phyloP scores from a whole-genome alignment of 345 rosid species.

The Abelmoschus esculentus region DNA sequence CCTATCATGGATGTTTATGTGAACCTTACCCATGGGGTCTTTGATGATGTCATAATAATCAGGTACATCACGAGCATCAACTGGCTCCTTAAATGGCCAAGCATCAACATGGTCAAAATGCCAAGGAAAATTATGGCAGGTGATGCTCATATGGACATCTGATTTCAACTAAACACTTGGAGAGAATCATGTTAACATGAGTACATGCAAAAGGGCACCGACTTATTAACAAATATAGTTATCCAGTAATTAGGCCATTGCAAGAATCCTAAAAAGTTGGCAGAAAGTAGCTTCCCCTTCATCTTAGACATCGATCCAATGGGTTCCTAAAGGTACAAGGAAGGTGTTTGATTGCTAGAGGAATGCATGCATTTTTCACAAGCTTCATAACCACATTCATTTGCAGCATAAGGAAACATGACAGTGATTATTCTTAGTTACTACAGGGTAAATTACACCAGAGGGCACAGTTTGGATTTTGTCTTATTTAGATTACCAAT shows the following conservation, averaged over 20 bases:
- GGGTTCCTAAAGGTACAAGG: neutral
- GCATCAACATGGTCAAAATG: too few species aligned
- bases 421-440: neutral
- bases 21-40: conserved; percentile 88
- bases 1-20: neutral
- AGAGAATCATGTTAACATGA: neutral
- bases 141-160: neutral
- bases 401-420: neutral
- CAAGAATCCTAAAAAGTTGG: neutral
- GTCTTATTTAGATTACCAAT: too few species aligned
- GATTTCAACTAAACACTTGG: neutral
- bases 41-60: conserved; percentile 96
- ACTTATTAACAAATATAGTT: neutral
- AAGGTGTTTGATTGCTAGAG: neutral
- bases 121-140: neutral
- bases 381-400: neutral
- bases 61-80: conserved; percentile 89
- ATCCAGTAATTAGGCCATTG: neutral
- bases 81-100: conserved; percentile 99
- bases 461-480: too few species aligned
- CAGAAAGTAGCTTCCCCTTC: neutral
- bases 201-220: neutral
- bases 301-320: neutral
- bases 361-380: neutral
- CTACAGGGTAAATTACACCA: too few species aligned